phyloP scores from a whole-genome alignment of 1,284 basidiomycete genomes.

The Naganishia liquefaciens region DNA sequence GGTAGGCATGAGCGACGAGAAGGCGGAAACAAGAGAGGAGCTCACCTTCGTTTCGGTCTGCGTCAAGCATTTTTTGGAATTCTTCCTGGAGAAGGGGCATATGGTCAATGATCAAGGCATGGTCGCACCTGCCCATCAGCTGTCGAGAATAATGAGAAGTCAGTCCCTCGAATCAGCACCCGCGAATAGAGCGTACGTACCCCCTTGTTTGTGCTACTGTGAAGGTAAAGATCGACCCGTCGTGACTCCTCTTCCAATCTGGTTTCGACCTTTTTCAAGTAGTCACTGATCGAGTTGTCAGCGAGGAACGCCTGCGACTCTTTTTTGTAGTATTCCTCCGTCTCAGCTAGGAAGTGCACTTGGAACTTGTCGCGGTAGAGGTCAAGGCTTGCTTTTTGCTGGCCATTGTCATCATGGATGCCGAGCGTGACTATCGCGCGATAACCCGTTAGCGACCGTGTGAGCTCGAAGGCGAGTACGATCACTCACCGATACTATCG shows the following conservation, averaged over 20 bases:
- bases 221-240: conserved; percentile 90
- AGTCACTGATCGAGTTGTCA: conserved; percentile 90
- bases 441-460: background rate
- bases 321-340: conserved; percentile 85
- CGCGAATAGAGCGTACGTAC: conserved; percentile 42
- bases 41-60: conserved; percentile 76
- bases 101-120: conserved; percentile 87
- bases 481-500: conserved; percentile 71
- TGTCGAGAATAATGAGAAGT: conserved; percentile 34
- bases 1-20: background rate
- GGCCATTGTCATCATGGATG: conserved; percentile 69
- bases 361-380: conserved; percentile 94
- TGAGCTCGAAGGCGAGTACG: background rate
- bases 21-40: conserved; percentile 5
- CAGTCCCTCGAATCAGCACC: background rate
- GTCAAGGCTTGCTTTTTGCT: conserved; percentile 88
- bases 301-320: conserved; percentile 90
- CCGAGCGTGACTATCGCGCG: conserved; percentile 75
- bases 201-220: conserved; percentile 79
- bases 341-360: conserved; percentile 80
- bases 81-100: conserved; percentile 87
- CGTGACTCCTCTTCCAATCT: conserved; percentile 92
- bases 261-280: conserved; percentile 93
- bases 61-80: conserved; percentile 89
- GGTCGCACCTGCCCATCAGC: conserved; percentile 87